phyloP scores from a whole-genome alignment of 2,329 filamentous ascomycete genomes.

The Sordariomycetes sp. region DNA sequence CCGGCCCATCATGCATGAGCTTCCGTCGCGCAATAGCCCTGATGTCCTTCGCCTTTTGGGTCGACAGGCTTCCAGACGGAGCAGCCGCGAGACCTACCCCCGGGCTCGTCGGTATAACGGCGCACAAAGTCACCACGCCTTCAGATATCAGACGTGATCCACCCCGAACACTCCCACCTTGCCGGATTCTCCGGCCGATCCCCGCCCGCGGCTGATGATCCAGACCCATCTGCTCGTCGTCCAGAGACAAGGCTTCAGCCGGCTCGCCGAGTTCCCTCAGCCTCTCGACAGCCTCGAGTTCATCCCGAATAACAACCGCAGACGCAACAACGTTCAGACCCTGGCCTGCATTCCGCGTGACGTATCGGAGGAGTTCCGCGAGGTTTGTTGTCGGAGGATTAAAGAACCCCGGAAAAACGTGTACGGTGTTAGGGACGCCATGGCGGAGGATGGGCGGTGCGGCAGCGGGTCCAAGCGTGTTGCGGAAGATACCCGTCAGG shows the following conservation, averaged over 20 bases:
- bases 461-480: not conserved
- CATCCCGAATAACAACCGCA: constrained; percentile 15
- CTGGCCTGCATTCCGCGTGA: constrained; percentile 12
- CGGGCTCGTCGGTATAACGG: not conserved
- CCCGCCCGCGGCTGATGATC: constrained; percentile 9
- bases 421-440: constrained; percentile 13
- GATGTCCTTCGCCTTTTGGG: not conserved
- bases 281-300: constrained; percentile 8
- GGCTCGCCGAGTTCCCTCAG: constrained; percentile 2
- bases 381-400: constrained; percentile 23
- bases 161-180: not conserved
- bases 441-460: not conserved
- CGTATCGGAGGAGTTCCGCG: constrained; percentile 15
- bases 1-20: not conserved
- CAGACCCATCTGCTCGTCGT: constrained; percentile 12
- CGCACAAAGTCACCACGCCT: not conserved
- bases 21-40: not conserved
- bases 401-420: constrained; percentile 22
- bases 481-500: not conserved
- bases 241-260: constrained; percentile 7
- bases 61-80: not conserved
- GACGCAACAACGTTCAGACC: constrained; percentile 17
- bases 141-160: not conserved
- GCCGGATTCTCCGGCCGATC: not conserved
- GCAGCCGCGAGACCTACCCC: not conserved